phyloP scores from a whole-genome alignment of 768 basidiomycete species.

The Boletus sp. region DNA sequence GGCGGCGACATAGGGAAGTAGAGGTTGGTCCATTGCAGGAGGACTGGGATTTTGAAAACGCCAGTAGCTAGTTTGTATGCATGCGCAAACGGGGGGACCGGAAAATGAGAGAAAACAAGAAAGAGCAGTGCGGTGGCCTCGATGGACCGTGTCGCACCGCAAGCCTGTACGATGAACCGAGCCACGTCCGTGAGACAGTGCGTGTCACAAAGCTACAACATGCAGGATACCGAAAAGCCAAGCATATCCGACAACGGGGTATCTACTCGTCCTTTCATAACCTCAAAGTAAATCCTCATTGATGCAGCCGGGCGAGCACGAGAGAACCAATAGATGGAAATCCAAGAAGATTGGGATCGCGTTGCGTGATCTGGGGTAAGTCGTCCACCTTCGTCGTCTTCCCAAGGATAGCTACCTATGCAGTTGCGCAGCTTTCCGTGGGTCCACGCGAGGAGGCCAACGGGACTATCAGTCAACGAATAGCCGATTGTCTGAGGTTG shows the following conservation, averaged over 20 bases:
- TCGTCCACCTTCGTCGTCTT: slow-evolving; percentile 48
- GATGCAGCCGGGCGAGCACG: slow-evolving; percentile 55
- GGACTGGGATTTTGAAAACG: neutral
- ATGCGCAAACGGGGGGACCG: neutral
- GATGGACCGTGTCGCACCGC: neutral
- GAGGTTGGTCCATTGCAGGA: slow-evolving; percentile 24
- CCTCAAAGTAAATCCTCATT: slow-evolving; percentile 56
- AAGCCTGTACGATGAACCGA: neutral
- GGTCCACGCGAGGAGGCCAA: slow-evolving; percentile 49
- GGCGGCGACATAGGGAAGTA: slow-evolving; percentile 23
- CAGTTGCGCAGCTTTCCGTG: slow-evolving; percentile 47
- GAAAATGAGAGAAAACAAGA: neutral
- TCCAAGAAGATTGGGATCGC: slow-evolving; percentile 36
- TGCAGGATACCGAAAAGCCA: too few species aligned
- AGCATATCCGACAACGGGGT: neutral
- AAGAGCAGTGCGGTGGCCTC: neutral
- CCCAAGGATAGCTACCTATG: slow-evolving; percentile 53
- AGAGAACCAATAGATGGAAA: slow-evolving; percentile 59
- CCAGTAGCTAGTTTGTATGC: neutral
- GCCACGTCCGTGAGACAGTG: neutral
- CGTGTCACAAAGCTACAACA: too few species aligned
- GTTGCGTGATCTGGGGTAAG: neutral
- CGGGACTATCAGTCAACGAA: slow-evolving; percentile 52
- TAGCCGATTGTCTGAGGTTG: slow-evolving; percentile 54
- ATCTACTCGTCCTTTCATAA: slow-evolving; percentile 3